Evolutionary conservation across 2,329 filamentous ascomycete species (phyloP), one percentile per base, ranked within the genome.

Genomic region (Aspergillus quadricinctus): DNA sequence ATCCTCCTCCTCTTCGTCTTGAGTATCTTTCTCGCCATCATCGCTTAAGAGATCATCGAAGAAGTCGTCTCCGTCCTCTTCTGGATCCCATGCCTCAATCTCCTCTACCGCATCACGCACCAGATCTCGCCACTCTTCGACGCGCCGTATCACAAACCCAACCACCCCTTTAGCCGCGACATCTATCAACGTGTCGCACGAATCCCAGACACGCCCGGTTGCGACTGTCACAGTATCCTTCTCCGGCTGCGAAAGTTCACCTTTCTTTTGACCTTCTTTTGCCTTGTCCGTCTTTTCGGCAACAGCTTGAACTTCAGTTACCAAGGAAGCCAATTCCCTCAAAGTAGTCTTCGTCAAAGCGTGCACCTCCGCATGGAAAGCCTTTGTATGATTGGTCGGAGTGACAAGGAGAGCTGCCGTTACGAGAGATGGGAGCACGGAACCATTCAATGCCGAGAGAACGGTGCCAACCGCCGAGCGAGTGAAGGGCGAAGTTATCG

Each of bases 401-500:
- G 80, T 78, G 70, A 88, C 88, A 35, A 87, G 76, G 59, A 92
- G 81, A 1, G 86, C 83, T 0, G 88, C 87, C 0, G 87, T 86
- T 48, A 90, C 85, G 25, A 95, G 79, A 2, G 85, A 89, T 0
- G 90, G 88, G 0, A 96, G 79, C n/a, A 89, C 85, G 0, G 85
- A 86, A 11, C 83, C 80, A 23, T 87, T 81, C n/a, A 96, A 80
- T 56, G 92, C 86, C 35, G 83, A 81, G 4, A 97, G 77, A 14
- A 95, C 85, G 25, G 82, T 86, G 9, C 75, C 77, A 35, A 96
- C 80, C 4, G 90, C 92, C 0, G 87, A 86, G 0, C 90, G 86
- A 0, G 92, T 94, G 64, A 96, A 95, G 0, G 93, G 92, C 19
- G 90, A 83, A 67, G 90, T 96, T 67, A 95, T 88, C 1, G 94